Evolutionary conservation across 768 basidiomycete genomes (phyloP).

Genomic region (Dentipellis fragilis): DNA sequence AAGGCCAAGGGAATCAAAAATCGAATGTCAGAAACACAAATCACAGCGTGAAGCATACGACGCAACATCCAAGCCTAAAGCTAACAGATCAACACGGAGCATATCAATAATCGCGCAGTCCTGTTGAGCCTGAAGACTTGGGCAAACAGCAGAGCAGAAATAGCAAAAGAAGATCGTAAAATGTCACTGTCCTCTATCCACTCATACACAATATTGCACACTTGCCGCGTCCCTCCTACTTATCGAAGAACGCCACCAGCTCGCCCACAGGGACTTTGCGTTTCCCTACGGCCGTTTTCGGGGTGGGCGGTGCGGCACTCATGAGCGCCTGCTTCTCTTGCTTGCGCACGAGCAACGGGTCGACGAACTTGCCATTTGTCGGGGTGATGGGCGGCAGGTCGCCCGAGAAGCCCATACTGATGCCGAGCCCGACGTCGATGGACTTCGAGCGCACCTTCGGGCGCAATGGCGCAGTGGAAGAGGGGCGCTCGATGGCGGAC

Average conservation of each 20-base stretch:
- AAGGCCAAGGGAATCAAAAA: too few species aligned
- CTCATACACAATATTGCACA: too few species aligned
- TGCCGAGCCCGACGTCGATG: conserved; percentile 15
- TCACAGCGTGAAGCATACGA: too few species aligned
- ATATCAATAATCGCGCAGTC: too few species aligned
- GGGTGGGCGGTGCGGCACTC: conserved; percentile 33
- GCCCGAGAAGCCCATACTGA: conserved; percentile 6
- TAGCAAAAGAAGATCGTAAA: too few species aligned
- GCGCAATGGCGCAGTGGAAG: neutral
- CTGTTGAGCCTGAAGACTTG: too few species aligned
- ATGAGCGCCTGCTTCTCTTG: conserved; percentile 40
- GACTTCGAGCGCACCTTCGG: neutral
- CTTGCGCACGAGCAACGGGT: conserved; percentile 61
- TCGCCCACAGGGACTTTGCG: conserved; percentile 69
- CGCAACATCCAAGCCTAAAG: too few species aligned
- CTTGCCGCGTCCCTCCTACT: neutral
- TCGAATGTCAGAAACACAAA: too few species aligned
- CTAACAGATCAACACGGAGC: too few species aligned
- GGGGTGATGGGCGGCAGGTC: conserved; percentile 15
- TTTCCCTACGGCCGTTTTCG: conserved; percentile 27
- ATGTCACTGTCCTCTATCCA: too few species aligned
- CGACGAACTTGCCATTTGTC: conserved; percentile 53
- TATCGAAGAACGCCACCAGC: conserved; percentile 72
- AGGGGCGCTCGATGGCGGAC: neutral
- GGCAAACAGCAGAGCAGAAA: too few species aligned